Evolutionary conservation across 805 yeast species (phyloP).

Genomic region (Cyberlindnera suaveolens): DNA sequence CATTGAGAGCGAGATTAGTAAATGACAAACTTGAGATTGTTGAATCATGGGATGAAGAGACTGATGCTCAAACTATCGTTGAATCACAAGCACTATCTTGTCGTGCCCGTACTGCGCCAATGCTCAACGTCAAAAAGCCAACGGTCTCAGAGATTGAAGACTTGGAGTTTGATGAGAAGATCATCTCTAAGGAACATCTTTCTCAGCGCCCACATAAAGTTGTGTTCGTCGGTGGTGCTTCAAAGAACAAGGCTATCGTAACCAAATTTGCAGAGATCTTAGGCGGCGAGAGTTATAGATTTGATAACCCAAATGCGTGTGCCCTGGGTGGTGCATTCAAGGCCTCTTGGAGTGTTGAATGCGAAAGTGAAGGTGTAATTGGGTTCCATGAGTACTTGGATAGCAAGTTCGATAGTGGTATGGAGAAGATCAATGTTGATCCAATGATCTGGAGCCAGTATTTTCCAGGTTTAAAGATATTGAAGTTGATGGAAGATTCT

Average conservation of each 20-base stretch:
- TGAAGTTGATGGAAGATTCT: conserved; percentile 11
- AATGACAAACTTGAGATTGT: conserved; percentile 23
- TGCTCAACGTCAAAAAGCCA: conserved; percentile 39
- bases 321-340: conserved; percentile 88
- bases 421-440: conserved; percentile 8
- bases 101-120: conserved; percentile 71
- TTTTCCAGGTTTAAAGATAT: conserved; percentile 14
- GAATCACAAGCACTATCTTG: conserved; percentile 87
- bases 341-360: conserved; percentile 60
- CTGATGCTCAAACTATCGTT: conserved; percentile 71
- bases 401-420: conserved; percentile 25
- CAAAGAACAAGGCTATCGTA: conserved; percentile 65
- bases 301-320: conserved; percentile 83
- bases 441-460: conserved; percentile 8
- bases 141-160: conserved; percentile 2
- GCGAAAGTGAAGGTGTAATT: conserved; percentile 5
- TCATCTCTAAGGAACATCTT: conserved; percentile 11
- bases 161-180: conserved; percentile 30
- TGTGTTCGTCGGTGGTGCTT: conserved; percentile 85
- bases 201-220: conserved; percentile 55
- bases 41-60: conserved; percentile 42
- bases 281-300: conserved; percentile 54
- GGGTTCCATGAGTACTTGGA: conserved; percentile 40
- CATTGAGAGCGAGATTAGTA: conserved; percentile 43
- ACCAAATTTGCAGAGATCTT: conserved; percentile 62